A percentile compares a stretch with the other conserved stretches of the same genome.
phyloP scores from a whole-genome alignment of 495 filamentous ascomycete genomes.

The Pseudomonodictys pantanalensis region DNA sequence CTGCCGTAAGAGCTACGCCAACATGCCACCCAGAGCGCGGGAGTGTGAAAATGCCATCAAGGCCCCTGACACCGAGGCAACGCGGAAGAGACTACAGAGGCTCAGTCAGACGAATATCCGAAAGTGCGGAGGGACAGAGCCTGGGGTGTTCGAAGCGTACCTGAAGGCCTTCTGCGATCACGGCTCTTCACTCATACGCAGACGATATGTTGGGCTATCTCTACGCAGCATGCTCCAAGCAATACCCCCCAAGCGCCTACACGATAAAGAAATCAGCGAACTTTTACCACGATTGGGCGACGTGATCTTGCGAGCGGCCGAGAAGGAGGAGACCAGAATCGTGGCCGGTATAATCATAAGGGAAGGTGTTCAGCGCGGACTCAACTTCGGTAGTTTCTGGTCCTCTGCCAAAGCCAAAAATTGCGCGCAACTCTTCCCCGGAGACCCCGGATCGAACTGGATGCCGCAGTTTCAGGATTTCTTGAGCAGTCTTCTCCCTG shows the following conservation, averaged over 20 bases:
- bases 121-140: background rate
- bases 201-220: constrained; percentile 3
- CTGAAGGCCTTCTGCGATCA: constrained; percentile 1
- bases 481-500: constrained; percentile 12
- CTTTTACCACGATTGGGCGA: constrained; percentile 11
- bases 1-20: no score
- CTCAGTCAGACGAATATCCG: background rate
- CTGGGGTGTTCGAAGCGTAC: background rate
- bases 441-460: constrained; percentile 4
- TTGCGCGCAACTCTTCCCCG: constrained; percentile 15
- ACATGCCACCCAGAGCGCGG: no score
- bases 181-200: background rate
- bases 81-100: background rate
- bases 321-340: constrained; percentile 25
- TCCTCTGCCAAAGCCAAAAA: constrained; percentile 8
- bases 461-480: constrained; percentile 22
- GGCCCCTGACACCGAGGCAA: background rate
- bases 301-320: constrained; percentile 3
- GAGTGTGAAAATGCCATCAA: background rate
- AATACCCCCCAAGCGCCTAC: background rate
- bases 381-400: constrained; percentile 21
- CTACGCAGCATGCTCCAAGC: constrained; percentile 10
- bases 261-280: background rate
- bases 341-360: constrained; percentile 27
- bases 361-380: constrained; percentile 1